Evolutionary conservation across 306 rosid species (phyloP), one percentile per base, ranked within the genome.

Genomic region (Purshia tridentata): DNA sequence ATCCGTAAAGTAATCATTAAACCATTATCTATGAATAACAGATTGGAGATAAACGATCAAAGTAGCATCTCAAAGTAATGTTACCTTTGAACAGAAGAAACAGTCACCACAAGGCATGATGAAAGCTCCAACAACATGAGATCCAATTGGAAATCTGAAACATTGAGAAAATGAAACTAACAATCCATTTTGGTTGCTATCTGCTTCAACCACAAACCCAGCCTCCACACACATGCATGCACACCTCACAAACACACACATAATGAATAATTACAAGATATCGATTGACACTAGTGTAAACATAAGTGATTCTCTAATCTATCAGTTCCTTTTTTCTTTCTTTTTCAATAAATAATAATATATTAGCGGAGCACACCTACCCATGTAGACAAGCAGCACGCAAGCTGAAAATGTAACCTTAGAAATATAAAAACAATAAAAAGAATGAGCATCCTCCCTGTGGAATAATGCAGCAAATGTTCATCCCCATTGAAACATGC

Each of bases 31-130:
- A 55, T 67, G 44, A 78, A 75, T 55, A 61, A 65, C 55, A 69
- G 77, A 73, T 47, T 55, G 57, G 2, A 70, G 67, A 63, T 37
- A 65, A 77, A 46, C 50, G 8, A 54, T 2, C 19, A 76, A 51
- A 56, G 69, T 23, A 64, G 53, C 51, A 23, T 61, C 15, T 22
- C 16, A 45, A 16, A 39, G 39, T 40, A 67, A 66, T 23, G 61
- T 74, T 76, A 94, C 98, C 91, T 91, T 91, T 20, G 98, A 85
- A 86, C 98, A 91, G 70, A 70, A 91, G 49, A 82, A 84, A 81
- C 98, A 94, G 78, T 77, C 86, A 29, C 98, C 98, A 78, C 98
- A 94, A 80, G 98, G 97, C 97, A 94, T 91, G 85, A 91, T 94
- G 77, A 91, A 94, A 82, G 98, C 82, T 61, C 98, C 97, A 59